Percentiles rank a stretch among this genome's conserved stretches.
phyloP scores from a whole-genome alignment of 805 yeast genomes.

The Candida insectorum region DNA sequence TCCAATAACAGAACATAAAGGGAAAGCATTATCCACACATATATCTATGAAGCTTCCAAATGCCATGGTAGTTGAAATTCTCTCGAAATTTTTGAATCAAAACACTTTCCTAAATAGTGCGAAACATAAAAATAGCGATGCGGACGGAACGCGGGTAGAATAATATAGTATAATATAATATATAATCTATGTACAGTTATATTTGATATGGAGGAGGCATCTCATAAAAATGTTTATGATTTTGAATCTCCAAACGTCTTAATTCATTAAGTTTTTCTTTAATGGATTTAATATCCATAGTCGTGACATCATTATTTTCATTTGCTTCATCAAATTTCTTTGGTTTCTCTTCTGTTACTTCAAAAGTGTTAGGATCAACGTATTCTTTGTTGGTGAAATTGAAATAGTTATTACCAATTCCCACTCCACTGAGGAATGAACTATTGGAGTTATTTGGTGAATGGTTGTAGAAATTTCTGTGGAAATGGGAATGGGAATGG shows the following conservation, averaged over 20 bases:
- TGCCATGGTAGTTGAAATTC: constrained; percentile 37
- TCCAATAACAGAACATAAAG: constrained; percentile 74
- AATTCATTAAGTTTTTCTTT: constrained; percentile 16
- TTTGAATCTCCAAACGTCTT: constrained; percentile 7
- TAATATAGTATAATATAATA: no score
- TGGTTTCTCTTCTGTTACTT: constrained; percentile 2
- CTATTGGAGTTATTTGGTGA: constrained; percentile 16
- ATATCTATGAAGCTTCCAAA: constrained; percentile 65
- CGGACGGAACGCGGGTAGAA: not conserved
- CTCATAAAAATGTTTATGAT: constrained; percentile 9
- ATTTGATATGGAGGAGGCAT: constrained; percentile 25
- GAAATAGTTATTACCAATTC: constrained; percentile 37
- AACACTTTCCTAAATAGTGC: not conserved
- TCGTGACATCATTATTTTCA: constrained; percentile 1
- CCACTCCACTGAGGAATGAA: constrained; percentile 25
- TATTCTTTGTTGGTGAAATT: constrained; percentile 29
- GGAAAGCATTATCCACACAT: constrained; percentile 69
- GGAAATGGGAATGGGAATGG: constrained; percentile 19
- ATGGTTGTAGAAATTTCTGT: constrained; percentile 10
- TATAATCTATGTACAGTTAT: constrained; percentile 6
- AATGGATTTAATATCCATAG: constrained; percentile 15
- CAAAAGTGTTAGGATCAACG: constrained; percentile 8
- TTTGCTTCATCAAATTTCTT: constrained; percentile 1
- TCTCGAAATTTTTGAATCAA: constrained; percentile 2
- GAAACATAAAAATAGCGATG: not conserved